These are phyloP conservation scores for Coccomyxa subellipsoidea DNA, from an alignment of 163 green algal genomes.

Conservation along the genomic window DNA sequence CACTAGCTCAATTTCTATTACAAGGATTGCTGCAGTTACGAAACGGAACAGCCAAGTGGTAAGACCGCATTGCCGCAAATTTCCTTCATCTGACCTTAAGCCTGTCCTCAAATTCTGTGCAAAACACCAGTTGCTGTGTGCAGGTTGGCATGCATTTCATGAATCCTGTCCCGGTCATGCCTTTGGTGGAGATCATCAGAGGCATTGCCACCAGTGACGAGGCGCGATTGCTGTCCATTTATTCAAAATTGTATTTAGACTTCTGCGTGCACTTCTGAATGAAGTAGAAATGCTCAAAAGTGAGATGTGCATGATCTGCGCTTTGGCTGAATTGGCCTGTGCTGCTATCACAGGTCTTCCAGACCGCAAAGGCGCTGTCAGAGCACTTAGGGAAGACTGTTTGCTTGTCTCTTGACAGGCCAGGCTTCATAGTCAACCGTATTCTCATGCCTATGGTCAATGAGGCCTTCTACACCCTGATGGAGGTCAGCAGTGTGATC, in stretches of 20 bases:
- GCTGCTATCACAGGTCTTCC: slow-evolving; percentile 47
- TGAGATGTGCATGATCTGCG: neutral
- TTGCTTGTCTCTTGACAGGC: slow-evolving; percentile 59
- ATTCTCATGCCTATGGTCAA: slow-evolving; percentile 97
- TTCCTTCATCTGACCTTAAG: no score
- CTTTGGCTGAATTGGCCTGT: no score
- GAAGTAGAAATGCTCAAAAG: neutral
- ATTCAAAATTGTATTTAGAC: neutral
- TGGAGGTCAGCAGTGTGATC: slow-evolving; percentile 53
- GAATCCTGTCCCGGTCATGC: slow-evolving; percentile 76
- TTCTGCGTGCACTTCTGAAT: neutral
- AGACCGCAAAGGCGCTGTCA: slow-evolving; percentile 49
- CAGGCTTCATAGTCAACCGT: slow-evolving; percentile 93
- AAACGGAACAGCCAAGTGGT: slow-evolving; percentile 67
- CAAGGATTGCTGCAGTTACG: slow-evolving; percentile 77
- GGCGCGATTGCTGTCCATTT: neutral
- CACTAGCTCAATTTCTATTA: slow-evolving; percentile 91
- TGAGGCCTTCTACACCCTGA: slow-evolving; percentile 84
- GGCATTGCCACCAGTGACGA: slow-evolving; percentile 68
- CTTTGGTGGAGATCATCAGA: slow-evolving; percentile 77
- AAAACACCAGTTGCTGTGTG: neutral
- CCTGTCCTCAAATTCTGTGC: no score
- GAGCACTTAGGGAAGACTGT: slow-evolving; percentile 74
- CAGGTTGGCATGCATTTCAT: slow-evolving; percentile 84
- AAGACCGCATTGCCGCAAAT: no score